These are phyloP conservation scores for Thermothielavioides terrestris DNA, from an alignment of 495 filamentous ascomycete species.

Conservation along the genomic window DNA sequence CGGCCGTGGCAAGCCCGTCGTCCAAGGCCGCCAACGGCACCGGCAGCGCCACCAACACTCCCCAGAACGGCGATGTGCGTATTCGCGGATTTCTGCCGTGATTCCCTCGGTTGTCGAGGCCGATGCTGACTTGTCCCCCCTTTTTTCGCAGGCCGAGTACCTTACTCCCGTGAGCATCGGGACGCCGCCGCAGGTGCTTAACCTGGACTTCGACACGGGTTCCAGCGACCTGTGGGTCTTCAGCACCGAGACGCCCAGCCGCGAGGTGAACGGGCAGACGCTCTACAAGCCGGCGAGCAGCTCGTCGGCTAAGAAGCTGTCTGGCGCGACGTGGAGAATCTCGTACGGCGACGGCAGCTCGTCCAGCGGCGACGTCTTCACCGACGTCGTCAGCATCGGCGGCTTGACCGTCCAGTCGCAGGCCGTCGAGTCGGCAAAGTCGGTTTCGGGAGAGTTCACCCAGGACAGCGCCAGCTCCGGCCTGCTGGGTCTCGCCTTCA, in stretches of 20 bases:
- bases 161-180: constrained; percentile 60
- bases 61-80: too few species aligned
- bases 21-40: too few species aligned
- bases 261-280: constrained; percentile 43
- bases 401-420: constrained; percentile 55
- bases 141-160: constrained; percentile 59
- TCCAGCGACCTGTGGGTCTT: constrained; percentile 65
- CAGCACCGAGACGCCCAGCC: constrained; percentile 36
- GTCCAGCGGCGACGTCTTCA: constrained; percentile 62
- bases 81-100: too few species aligned
- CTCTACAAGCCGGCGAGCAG: constrained; percentile 48
- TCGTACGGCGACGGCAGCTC: constrained; percentile 64
- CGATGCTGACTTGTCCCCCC: too few species aligned
- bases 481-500: constrained; percentile 69
- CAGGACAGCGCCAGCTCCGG: constrained; percentile 54
- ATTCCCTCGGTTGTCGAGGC: too few species aligned
- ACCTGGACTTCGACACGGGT: constrained; percentile 68
- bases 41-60: too few species aligned
- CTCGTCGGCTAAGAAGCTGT: constrained; percentile 40
- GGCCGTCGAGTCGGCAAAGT: constrained; percentile 62
- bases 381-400: constrained; percentile 69
- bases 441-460: constrained; percentile 57
- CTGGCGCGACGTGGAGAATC: constrained; percentile 57
- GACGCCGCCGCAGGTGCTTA: constrained; percentile 60
- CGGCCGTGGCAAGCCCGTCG: too few species aligned